A percentile compares a stretch with the other conserved stretches of the same genome.
These are phyloP conservation scores for Gymnopus androsaceus DNA, from an alignment of 1,284 basidiomycete genomes.

Conservation along the genomic window DNA sequence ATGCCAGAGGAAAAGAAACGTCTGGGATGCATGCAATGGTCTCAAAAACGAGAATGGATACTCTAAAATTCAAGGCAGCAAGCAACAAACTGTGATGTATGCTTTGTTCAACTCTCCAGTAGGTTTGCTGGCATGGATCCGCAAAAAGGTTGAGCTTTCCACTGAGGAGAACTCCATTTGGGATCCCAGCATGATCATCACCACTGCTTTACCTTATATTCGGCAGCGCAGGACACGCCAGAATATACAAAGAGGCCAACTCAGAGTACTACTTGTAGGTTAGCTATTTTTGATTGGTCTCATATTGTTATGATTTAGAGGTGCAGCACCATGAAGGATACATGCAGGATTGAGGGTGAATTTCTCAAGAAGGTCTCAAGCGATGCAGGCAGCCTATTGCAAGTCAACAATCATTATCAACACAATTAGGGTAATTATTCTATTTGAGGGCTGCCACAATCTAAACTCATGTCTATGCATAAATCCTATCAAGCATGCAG, in stretches of 20 bases:
- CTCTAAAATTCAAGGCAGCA: constrained; percentile 19
- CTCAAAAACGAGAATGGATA: constrained; percentile 18
- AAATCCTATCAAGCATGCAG: constrained; percentile 44
- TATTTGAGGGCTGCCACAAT: neutral
- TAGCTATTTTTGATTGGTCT: too few species aligned
- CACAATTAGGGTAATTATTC: constrained; percentile 7
- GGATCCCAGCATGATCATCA: constrained; percentile 19
- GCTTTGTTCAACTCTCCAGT: constrained; percentile 20
- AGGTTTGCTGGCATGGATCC: constrained; percentile 22
- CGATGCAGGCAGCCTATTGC: neutral
- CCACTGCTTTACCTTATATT: constrained; percentile 19
- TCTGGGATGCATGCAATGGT: constrained; percentile 14
- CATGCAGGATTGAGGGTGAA: constrained; percentile 49
- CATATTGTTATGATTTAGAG: too few species aligned
- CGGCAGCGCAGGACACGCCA: constrained; percentile 25
- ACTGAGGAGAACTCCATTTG: constrained; percentile 12
- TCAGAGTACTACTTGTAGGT: constrained; percentile 5
- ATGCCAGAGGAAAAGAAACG: constrained; percentile 17
- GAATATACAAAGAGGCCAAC: constrained; percentile 31
- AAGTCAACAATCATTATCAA: neutral
- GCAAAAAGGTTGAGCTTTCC: constrained; percentile 18
- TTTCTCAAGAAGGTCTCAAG: neutral
- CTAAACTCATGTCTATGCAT: constrained; percentile 19
- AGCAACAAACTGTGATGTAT: constrained; percentile 22
- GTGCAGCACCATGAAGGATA: too few species aligned